Base-by-base conservation (phyloP, 1,284 basidiomycete species). In the Termitomyces sp. region DNA sequence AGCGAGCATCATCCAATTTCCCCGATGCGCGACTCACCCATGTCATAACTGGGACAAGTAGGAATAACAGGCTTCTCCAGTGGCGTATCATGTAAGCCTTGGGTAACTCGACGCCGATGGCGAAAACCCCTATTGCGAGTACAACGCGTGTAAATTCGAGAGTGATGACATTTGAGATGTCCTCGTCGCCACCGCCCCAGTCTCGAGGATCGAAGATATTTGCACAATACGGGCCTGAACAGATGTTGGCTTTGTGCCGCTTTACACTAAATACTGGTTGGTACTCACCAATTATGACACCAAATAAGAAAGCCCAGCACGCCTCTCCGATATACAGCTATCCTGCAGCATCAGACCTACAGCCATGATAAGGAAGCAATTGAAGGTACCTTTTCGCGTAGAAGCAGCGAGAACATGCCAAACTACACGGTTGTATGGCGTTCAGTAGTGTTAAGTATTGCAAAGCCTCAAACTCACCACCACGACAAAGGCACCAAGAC, bases 101-200 rank as follows among this genome's bases (percentile, higher is more conserved):
- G 26, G 94, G 94, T 65, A 97, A 74, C 67, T 97, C 92, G 39
- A 99, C 97, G 2, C 97, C 97, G 58, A 99, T 93, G 9, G 96
- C 94, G 70, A 99, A 99, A 3, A 99, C 96, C 39, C 94, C 94
- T 55, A 99, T 90, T 5, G 96, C 96, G 47, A 99, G 86, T 54
- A 98, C 92, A 55, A 99, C 88, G n/a, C 96, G 82, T 19, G 94
- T 95, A 64, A 99, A 80, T 71, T 99, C 97, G 58, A 94, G 76
- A 0, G 87, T 93, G 59, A 96, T 90, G 26, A 75, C 74, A 68
- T 94, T 87, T 8, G 78, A 76, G 4, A 76, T 72, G 19, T 80
- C 74, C 10, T 78, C 74, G 26, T 74, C 63, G 24, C 77, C 77
- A 46, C 74, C 74, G 7, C 83, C 88, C 96, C 96, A 99, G 0